Evolutionary conservation across 2,329 filamentous ascomycete species (phyloP), one percentile per base, ranked within the genome.

Genomic region (Plectosphaerella sp.): DNA sequence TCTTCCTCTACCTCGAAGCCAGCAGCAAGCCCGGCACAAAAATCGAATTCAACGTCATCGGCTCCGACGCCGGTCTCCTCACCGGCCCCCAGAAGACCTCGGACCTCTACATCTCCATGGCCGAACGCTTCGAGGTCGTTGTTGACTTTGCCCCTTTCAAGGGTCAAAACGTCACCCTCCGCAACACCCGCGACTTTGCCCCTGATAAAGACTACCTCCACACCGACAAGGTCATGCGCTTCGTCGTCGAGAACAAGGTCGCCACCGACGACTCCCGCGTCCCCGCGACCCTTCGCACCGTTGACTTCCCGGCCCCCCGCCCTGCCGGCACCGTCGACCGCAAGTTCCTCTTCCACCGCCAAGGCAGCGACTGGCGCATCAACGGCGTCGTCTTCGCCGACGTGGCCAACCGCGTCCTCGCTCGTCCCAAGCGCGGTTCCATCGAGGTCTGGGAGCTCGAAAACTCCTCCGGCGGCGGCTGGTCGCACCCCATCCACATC

Each of bases 91-190:
- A 75, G 9, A 57, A 57, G 6, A 67, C 72, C 2, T 64, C 63
- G 12, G 62, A 67, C 24, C 60, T 81, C 3, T 67, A 68, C n/a
- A 67, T 80, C 46, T 63, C 73, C 18, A 77, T 78, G 70, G 78
- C 74, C 3, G 78, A 80, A 57, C 70, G 78, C 14, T 81, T 75
- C 55, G 78, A 81, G 56, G 65, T 79, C 14, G 62, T 81, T 35
- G 74, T 76, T 51, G 74, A 82, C 50, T 71, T 76, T 28, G 72
- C 72, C 0, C 72, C 72, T 2, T 82, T 81, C 58, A 72, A 71
- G 47, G 65, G 64, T 4, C 72, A 76, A 16, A 67, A 66, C 57
- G 80, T 52, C 75, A 81, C 61, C 78, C 57, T 77, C 43, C 67
- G 62, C 46, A 77, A 77, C 55, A 56, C 54, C 11, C 58, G 64